These are phyloP conservation scores for Clarireedia sp. DNA, from an alignment of 2,329 filamentous ascomycete genomes.

Conservation along the genomic window DNA sequence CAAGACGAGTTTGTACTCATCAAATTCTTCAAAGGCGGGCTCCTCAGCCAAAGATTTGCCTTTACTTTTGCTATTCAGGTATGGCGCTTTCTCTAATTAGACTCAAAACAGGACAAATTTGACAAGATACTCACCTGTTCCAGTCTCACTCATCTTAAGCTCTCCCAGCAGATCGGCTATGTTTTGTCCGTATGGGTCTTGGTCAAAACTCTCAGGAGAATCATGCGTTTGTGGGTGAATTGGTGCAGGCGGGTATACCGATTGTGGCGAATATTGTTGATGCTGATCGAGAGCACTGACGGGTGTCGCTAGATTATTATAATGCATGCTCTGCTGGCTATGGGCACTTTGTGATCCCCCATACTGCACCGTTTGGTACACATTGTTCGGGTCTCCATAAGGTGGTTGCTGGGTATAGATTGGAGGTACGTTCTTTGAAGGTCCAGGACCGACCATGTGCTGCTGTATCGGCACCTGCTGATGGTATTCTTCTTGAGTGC, in stretches of 20 bases:
- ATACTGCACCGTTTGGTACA: conserved; percentile 34
- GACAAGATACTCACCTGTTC: conserved; percentile 58
- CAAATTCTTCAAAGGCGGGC: conserved; percentile 60
- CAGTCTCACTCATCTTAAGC: conserved; percentile 78
- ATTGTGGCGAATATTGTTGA: conserved; percentile 40
- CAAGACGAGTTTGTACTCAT: conserved; percentile 64
- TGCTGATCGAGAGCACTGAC: conserved; percentile 44
- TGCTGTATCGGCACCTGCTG: conserved; percentile 47
- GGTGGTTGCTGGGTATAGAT: conserved; percentile 43
- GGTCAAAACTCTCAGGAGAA: conserved; percentile 46
- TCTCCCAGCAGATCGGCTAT: conserved; percentile 77
- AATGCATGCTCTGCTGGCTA: conserved; percentile 43
- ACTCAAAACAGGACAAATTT: conserved; percentile 12
- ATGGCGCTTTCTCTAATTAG: conserved; percentile 54
- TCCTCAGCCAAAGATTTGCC: conserved; percentile 45
- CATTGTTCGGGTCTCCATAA: conserved; percentile 37
- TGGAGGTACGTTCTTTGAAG: conserved; percentile 31
- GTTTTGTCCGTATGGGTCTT: conserved; percentile 54
- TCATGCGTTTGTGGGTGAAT: conserved; percentile 30
- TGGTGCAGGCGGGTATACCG: conserved; percentile 47
- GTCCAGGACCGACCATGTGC: conserved; percentile 30
- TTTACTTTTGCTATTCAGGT: conserved; percentile 58
- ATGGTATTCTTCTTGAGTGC: conserved; percentile 41
- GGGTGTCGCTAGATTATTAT: conserved; percentile 43
- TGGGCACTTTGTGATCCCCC: conserved; percentile 34